These are phyloP conservation scores for Polytrichum formosum DNA, from an alignment of 225 moss, liverwort and hornwort genomes.

Conservation along the genomic window DNA sequence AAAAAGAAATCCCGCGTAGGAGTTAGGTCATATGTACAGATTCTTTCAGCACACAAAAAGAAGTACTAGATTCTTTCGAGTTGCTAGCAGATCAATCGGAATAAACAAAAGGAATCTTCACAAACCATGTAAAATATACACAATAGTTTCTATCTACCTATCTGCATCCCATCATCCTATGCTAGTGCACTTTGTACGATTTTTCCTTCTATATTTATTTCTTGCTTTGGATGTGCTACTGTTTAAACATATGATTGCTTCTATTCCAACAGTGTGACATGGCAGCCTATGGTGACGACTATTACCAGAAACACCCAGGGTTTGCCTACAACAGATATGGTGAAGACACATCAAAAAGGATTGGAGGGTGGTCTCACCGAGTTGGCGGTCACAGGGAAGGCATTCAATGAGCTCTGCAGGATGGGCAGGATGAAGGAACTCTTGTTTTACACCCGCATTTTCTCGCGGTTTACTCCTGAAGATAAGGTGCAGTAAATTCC, in stretches of 20 bases:
- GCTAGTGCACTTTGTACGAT: no score
- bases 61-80: no score
- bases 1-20: no score
- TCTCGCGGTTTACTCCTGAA: slow-evolving; percentile 55
- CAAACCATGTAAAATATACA: no score
- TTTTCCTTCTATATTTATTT: no score
- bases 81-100: no score
- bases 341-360: slow-evolving; percentile 28
- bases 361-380: slow-evolving; percentile 43
- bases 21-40: no score
- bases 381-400: slow-evolving; percentile 58
- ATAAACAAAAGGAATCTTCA: no score
- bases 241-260: neutral
- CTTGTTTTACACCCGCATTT: slow-evolving; percentile 52
- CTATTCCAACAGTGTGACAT: slow-evolving; percentile 33
- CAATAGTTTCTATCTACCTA: no score
- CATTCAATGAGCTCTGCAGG: slow-evolving; percentile 50
- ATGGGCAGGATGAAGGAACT: slow-evolving; percentile 38
- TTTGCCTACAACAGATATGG: slow-evolving; percentile 41
- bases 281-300: slow-evolving; percentile 34
- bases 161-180: no score
- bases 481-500: slow-evolving; percentile 39
- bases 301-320: slow-evolving; percentile 9
- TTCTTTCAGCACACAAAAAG: no score
- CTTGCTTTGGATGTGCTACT: neutral